A percentile compares a stretch with the other conserved stretches of the same genome.
Conservation (phyloP, 306 rosid species). For the Hippophae tibetana region DNA sequence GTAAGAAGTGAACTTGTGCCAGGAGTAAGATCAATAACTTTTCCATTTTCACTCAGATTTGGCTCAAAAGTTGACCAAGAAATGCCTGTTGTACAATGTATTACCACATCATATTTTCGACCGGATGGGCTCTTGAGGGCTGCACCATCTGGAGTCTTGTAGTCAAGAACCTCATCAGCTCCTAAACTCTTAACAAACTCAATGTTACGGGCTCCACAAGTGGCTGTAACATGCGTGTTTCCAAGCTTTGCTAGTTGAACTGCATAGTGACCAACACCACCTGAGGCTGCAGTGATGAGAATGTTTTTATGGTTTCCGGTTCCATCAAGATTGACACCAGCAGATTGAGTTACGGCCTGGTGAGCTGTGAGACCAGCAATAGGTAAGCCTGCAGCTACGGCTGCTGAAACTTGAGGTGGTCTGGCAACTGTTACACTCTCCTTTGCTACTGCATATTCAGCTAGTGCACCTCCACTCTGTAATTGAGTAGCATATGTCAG, state of each 20-base stretch:
- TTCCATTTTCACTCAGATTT: slow-evolving; percentile 38
- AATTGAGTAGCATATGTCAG: slow-evolving; percentile 7
- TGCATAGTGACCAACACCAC: slow-evolving; percentile 51
- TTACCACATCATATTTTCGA: slow-evolving; percentile 46
- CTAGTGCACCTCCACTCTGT: slow-evolving; percentile 68
- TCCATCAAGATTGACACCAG: slow-evolving; percentile 56
- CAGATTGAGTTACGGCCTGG: slow-evolving; percentile 50
- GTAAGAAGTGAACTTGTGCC: slow-evolving; percentile 10
- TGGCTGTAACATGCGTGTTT: slow-evolving; percentile 52
- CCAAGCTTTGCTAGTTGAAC: slow-evolving; percentile 66
- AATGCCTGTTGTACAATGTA: slow-evolving; percentile 39
- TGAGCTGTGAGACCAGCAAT: slow-evolving; percentile 55
- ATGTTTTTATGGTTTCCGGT: slow-evolving; percentile 38
- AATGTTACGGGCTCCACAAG: slow-evolving; percentile 58
- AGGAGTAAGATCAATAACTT: slow-evolving; percentile 51
- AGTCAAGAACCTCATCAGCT: slow-evolving; percentile 74
- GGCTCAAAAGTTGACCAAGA: slow-evolving; percentile 59
- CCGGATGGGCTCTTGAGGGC: slow-evolving; percentile 57
- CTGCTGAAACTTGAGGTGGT: slow-evolving; percentile 53
- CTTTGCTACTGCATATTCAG: slow-evolving; percentile 39
- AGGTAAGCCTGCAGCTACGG: slow-evolving; percentile 49
- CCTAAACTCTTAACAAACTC: slow-evolving; percentile 52
- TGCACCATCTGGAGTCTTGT: slow-evolving; percentile 48
- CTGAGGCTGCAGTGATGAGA: slow-evolving; percentile 50
- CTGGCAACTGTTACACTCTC: slow-evolving; percentile 36